Evolutionary conservation across 768 basidiomycete species (phyloP), one percentile per base, ranked within the genome.

Genomic region (Amanita fuliginea): DNA sequence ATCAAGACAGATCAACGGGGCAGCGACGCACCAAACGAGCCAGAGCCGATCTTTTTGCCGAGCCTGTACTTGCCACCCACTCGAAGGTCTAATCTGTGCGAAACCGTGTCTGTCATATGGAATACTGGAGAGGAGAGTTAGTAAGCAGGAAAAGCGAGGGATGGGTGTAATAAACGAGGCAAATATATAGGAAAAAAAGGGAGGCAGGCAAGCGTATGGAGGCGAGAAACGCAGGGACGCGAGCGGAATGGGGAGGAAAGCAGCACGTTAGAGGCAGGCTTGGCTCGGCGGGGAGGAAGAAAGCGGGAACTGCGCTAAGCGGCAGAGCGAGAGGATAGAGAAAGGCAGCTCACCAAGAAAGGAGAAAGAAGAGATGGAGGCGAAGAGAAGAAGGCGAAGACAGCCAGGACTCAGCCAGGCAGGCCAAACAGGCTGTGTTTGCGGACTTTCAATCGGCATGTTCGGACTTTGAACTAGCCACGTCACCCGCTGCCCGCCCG

Each of bases 31-130:
- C 94, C 92, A 60, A 98, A 97, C 40, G 94, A 97, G 55, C 95
- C 95, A 30, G 92, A 95, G 55, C 95, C 95, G 61, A 98, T 97
- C 85, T 97, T 97, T 79, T 96, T 96, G 53, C 95, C 95, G 56
- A 98, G 83, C 61, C 95, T 81, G 75, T 98, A 97, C 71, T 98
- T 92, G 59, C 89, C 90, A 59, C 89, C 89, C 41, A 92, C 88
- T 56, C 88, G 78, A 57, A 91, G 81, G 71, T 92, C 88, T 53
- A 91, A 76, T 72, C 84, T 79, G 64, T 76, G 75, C 42, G 83
- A 71, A 42, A 71, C 68, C 37, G 72, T 74, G 62, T 92, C 88
- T 67, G 87, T 77, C 89, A 88, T 90, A 56, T 46, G 10, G 53
- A 52, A 49, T 45, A 54, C 53, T 54, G 44, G 53, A 40, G 51